Conservation (phyloP, 768 basidiomycete species). For the Chalciporus pseudorubinellus region DNA sequence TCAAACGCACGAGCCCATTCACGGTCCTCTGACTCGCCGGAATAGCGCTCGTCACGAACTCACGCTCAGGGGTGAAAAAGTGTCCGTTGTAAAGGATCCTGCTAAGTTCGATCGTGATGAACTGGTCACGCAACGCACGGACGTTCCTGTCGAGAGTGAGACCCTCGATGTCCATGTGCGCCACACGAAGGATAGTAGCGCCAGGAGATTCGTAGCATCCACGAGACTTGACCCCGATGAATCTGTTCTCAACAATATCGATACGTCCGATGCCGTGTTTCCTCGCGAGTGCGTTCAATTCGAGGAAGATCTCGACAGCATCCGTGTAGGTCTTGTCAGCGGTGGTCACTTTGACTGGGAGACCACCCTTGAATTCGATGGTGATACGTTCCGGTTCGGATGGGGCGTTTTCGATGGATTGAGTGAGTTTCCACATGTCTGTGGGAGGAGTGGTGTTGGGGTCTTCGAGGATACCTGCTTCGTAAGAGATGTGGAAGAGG, state of each 20-base stretch:
- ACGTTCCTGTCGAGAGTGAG: slow-evolving; percentile 98
- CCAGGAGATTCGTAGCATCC: slow-evolving; percentile 99
- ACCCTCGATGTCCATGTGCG: slow-evolving; percentile 96
- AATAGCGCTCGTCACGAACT: slow-evolving; percentile 88
- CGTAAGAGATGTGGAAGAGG: slow-evolving; percentile 99
- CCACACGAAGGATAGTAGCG: slow-evolving; percentile 91
- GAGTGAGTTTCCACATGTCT: slow-evolving; percentile 99
- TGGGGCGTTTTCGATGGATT: slow-evolving; percentile 80
- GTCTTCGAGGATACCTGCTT: slow-evolving; percentile 98
- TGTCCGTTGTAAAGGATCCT: slow-evolving; percentile 97
- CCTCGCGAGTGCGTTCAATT: slow-evolving; percentile 86
- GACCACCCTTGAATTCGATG: slow-evolving; percentile 84
- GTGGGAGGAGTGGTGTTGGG: slow-evolving; percentile 89
- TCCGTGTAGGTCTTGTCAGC: slow-evolving; percentile 77
- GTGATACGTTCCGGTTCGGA: slow-evolving; percentile 70
- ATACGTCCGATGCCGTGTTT: slow-evolving; percentile 96
- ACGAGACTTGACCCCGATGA: slow-evolving; percentile 98
- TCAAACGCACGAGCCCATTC: slow-evolving; percentile 87
- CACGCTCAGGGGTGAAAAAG: slow-evolving; percentile 99
- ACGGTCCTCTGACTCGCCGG: slow-evolving; percentile 95
- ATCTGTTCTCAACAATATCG: slow-evolving; percentile 99
- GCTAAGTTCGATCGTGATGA: slow-evolving; percentile 87
- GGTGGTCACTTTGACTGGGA: slow-evolving; percentile 78
- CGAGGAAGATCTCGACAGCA: slow-evolving; percentile 89
- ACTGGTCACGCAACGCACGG: slow-evolving; percentile 90